These are phyloP conservation scores for Vitellaria paradoxa DNA, from an alignment of 179 eudicot species.

Conservation along the genomic window DNA sequence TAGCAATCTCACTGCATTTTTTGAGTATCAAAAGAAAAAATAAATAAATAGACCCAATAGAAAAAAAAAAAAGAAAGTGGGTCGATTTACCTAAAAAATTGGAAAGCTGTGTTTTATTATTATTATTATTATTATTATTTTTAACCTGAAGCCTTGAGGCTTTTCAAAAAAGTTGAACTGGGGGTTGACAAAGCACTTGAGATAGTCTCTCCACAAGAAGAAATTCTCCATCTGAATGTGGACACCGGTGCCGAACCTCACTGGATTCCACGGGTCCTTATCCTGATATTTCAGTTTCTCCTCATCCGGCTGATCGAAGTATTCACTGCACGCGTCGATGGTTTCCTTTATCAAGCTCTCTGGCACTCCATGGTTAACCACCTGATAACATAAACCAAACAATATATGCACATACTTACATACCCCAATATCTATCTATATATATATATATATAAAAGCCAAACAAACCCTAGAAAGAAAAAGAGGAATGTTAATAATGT, in stretches of 20 bases:
- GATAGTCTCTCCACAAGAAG: conserved; percentile 56
- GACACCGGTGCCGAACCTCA: conserved; percentile 54
- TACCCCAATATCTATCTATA: background rate
- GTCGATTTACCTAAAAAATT: too few relatives aligned
- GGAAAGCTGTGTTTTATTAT: too few relatives aligned
- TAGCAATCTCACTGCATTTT: conserved; percentile 31
- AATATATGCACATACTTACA: too few relatives aligned
- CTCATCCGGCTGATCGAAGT: conserved; percentile 47
- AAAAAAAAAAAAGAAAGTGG: too few relatives aligned
- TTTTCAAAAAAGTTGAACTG: conserved; percentile 42
- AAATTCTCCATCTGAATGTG: conserved; percentile 34
- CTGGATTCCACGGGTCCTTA: conserved; percentile 42
- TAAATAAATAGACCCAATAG: too few relatives aligned
- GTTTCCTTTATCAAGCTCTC: conserved; percentile 33
- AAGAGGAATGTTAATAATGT: too few relatives aligned
- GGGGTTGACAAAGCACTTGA: conserved; percentile 49
- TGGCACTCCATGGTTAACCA: conserved; percentile 59
- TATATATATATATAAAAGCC: background rate
- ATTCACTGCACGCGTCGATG: conserved; percentile 30
- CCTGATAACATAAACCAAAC: conserved; percentile 16
- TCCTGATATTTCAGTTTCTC: conserved; percentile 43
- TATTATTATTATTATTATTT: too few relatives aligned
- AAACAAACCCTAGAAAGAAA: background rate
- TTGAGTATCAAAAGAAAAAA: too few relatives aligned
- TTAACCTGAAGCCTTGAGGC: conserved; percentile 44